Conservation (phyloP, 139 green algal species). For the Coelastrella sp. region DNA sequence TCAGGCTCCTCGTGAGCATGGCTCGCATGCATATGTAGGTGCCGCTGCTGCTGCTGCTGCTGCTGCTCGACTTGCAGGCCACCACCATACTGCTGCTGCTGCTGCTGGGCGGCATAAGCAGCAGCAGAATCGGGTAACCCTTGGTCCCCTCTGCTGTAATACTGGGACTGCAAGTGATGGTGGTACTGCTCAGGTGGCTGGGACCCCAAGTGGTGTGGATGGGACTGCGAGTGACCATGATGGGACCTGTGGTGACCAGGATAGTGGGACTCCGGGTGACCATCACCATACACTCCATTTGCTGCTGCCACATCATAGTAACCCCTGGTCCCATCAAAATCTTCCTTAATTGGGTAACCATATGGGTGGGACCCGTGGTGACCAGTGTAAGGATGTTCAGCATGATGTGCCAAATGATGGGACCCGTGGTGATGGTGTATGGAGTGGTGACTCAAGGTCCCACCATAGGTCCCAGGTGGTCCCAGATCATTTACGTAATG, state of each 20-base stretch:
- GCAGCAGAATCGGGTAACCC: not conserved
- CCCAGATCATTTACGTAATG: too few relatives aligned
- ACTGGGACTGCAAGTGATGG: not conserved
- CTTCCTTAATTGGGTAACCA: not conserved
- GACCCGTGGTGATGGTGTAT: constrained; percentile 16
- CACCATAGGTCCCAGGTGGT: too few relatives aligned
- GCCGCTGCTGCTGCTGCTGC: constrained; percentile 27
- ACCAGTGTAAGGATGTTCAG: not conserved
- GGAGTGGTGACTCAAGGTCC: too few relatives aligned
- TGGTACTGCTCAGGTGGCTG: constrained; percentile 8
- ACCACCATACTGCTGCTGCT: constrained; percentile 14
- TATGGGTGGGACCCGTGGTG: not conserved
- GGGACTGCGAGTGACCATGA: not conserved
- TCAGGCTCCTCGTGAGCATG: not conserved
- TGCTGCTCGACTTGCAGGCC: not conserved
- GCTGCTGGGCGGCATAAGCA: not conserved
- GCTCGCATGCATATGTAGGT: not conserved
- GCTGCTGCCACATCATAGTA: not conserved
- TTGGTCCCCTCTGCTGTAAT: not conserved
- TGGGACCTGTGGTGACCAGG: constrained; percentile 8
- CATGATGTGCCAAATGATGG: too few relatives aligned
- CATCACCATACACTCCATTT: not conserved
- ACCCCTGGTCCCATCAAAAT: not conserved
- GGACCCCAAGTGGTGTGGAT: not conserved
- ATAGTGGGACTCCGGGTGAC: not conserved